These are phyloP conservation scores for Trametes versicolor DNA, from an alignment of 1,284 basidiomycete genomes.

Conservation along the genomic window DNA sequence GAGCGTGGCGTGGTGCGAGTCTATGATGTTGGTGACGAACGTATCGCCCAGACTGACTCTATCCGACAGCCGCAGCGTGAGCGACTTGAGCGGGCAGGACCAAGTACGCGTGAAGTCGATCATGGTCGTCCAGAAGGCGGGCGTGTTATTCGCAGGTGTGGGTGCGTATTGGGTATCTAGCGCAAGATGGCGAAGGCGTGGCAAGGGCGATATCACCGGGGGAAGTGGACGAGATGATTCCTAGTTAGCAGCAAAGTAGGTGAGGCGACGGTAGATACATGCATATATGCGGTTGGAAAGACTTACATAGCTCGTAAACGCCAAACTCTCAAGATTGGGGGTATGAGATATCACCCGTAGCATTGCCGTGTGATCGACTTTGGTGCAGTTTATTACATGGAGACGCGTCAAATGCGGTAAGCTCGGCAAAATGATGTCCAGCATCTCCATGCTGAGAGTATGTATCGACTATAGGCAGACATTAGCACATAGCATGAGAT, in stretches of 20 bases:
- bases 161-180: constrained; percentile 57
- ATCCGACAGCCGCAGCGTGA: constrained; percentile 61
- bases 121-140: constrained; percentile 48
- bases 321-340: constrained; percentile 65
- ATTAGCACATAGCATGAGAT: neutral
- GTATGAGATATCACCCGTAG: constrained; percentile 57
- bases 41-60: constrained; percentile 48
- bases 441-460: constrained; percentile 60
- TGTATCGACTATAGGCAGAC: constrained; percentile 55
- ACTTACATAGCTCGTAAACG: constrained; percentile 64
- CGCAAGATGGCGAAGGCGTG: constrained; percentile 60
- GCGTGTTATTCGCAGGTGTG: constrained; percentile 40
- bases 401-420: constrained; percentile 63
- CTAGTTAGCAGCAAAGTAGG: constrained; percentile 38
- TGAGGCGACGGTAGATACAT: neutral
- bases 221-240: constrained; percentile 49
- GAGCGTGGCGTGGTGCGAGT: constrained; percentile 55
- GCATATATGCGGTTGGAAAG: neutral
- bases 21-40: constrained; percentile 56
- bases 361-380: constrained; percentile 59
- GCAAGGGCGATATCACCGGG: constrained; percentile 49
- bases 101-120: constrained; percentile 49
- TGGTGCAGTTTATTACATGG: constrained; percentile 67
- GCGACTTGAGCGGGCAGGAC: constrained; percentile 53
- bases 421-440: constrained; percentile 57